Evolutionary conservation across 768 basidiomycete genomes (phyloP), one percentile per base, ranked within the genome.

Genomic region (Lactarius pseudohatsudake): DNA sequence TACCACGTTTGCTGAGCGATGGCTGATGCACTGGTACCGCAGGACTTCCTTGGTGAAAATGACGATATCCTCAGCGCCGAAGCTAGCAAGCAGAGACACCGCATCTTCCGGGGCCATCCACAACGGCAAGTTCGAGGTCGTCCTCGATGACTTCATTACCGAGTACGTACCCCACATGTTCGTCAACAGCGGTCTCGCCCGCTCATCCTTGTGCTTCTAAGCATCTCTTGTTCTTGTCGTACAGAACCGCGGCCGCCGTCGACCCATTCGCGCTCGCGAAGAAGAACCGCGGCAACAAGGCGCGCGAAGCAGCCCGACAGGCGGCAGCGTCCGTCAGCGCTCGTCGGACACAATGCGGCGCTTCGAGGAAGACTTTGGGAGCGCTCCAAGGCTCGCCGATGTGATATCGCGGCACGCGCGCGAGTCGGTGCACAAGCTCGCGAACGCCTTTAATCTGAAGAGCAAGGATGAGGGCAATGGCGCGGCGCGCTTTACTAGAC

Each of bases 391-490:
- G 6, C 84, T 94, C 94, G 1, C 91, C 96, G 9, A 88, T 91
- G 79, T 81, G n/a, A n/a, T n/a, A n/a, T n/a, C 84, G 66, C 92
- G 90, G 78, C 80, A 79, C 64, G 84, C 84, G 69, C 81, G 96
- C 70, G 88, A 85, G 78, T 78, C 78, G 50, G 82, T 95, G 0
- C 96, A 98, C 72, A 84, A 92, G 72, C 77, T 97, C 72, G 93
- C 94, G 20, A 61, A 73, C 9, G 86, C 85, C 66, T 97, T 96
- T 74, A 83, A 83, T 22, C 65, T 98, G 76, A 90, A 87, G 78
- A 94, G 90, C 69, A n/a, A n/a, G 68, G 94, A 92, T 73, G 86
- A 88, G 64, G 94, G 93, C 0, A 76, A 80, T 2, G 94, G 88
- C 0, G 75, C 77, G n/a, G 73, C 72, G 55, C 79, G 96, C 70